A percentile compares a stretch with the other conserved stretches of the same genome.
phyloP scores from a whole-genome alignment of 176 grass and related monocot genomes.

The Melocanna baccifera region DNA sequence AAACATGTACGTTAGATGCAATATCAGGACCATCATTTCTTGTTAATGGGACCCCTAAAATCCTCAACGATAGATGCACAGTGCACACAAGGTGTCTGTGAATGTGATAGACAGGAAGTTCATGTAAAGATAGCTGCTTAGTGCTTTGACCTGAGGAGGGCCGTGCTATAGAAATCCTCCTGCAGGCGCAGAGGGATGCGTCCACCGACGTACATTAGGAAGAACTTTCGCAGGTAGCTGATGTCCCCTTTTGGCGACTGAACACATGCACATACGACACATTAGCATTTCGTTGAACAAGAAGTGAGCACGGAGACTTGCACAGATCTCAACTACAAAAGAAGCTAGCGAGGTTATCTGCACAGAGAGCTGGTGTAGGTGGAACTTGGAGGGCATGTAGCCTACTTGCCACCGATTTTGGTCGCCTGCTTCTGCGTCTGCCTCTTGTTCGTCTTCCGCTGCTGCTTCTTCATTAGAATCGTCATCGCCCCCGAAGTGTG shows the following conservation, averaged over 20 bases:
- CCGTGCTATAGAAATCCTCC: slow-evolving; percentile 94
- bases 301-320: neutral
- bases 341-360: slow-evolving; percentile 48
- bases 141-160: slow-evolving; percentile 70
- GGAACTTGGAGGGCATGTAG: slow-evolving; percentile 68
- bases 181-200: slow-evolving; percentile 71
- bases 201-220: slow-evolving; percentile 79
- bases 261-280: neutral
- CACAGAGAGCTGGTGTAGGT: slow-evolving; percentile 79
- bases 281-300: slow-evolving; percentile 35
- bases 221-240: slow-evolving; percentile 88
- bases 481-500: slow-evolving; percentile 24
- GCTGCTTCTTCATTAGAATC: slow-evolving; percentile 30
- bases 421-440: slow-evolving; percentile 14
- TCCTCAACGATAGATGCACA: neutral
- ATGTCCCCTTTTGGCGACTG: slow-evolving; percentile 91
- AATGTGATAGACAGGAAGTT: neutral
- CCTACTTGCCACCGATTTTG: neutral
- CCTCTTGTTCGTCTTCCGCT: slow-evolving; percentile 34
- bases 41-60: neutral
- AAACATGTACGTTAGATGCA: neutral
- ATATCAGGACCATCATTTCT: neutral
- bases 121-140: neutral
- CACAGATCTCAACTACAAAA: neutral
- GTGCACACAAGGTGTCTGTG: neutral